Evolutionary conservation across 805 yeast genomes (phyloP), one percentile per base, ranked within the genome.

Genomic region (Torulaspora microellipsoides): DNA sequence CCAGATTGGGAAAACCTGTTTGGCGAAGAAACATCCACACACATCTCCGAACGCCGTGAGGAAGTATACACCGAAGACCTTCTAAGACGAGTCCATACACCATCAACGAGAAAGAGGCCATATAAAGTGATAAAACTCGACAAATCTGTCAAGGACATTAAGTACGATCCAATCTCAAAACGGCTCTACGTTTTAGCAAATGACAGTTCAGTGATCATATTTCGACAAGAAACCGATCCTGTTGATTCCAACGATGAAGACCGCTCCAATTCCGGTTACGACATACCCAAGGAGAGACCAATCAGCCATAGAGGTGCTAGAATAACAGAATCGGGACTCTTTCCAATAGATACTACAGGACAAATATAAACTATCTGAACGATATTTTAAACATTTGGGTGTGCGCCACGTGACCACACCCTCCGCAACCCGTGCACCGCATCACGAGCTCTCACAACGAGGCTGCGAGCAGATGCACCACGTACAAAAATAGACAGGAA

Each of bases 181-280:
- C 35, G 17, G 13, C 43, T 53, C 8, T 48, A 42, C 31, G 41
- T 53, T 15, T 34, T 53, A 15, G 39, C 49, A 17, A 29, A 27
- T 4, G 53, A 53, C 38, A 49, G 48, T 20, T 42, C 56, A 2
- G 47, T 53, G 8, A 30, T 45, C 15, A 41, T 40, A n/a, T 49
- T 46, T 33, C 34, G 15, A 8, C 20, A 20, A 20, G 25, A 27
- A 11, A 28, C 29, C 25, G 20, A 25, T 8, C 35, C 17, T 13
- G 15, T n/a, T 23, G 11, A 31, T 20, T 17, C 8, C 34, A 5
- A 11, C 31, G 13, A n/a, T 11, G 23, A 27, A 20, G 25, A 30
- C 14, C 15, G 27, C 20, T 10, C 17, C 39, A 29, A 34, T 34
- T 33, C 45, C 40, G 34, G 40, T 35, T 38, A 34, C 32, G 15